Conservation (phyloP, 805 yeast species). For the Candida xyloterini region DNA sequence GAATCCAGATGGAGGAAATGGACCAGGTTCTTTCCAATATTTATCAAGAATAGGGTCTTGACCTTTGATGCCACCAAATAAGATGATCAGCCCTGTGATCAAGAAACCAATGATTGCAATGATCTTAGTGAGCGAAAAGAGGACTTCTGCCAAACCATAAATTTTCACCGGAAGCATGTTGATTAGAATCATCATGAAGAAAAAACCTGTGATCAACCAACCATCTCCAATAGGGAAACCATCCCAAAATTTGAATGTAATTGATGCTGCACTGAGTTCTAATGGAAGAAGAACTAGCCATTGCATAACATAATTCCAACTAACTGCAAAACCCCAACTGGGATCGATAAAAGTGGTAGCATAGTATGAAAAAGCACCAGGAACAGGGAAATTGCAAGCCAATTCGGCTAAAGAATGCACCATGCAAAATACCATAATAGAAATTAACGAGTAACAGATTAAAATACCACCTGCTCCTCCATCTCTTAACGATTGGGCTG, state of each 20-base stretch:
- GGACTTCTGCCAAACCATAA: constrained; percentile 54
- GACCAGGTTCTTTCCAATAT: constrained; percentile 46
- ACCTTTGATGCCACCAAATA: constrained; percentile 46
- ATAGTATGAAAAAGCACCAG: constrained; percentile 65
- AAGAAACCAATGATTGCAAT: constrained; percentile 50
- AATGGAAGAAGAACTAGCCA: constrained; percentile 51
- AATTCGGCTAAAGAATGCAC: constrained; percentile 63
- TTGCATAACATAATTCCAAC: constrained; percentile 54
- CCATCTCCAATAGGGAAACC: constrained; percentile 41
- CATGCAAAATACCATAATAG: constrained; percentile 54
- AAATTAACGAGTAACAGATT: constrained; percentile 52
- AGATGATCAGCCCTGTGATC: constrained; percentile 48
- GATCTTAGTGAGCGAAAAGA: constrained; percentile 48
- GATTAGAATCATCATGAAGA: constrained; percentile 44
- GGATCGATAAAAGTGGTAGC: constrained; percentile 57
- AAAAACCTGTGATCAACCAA: constrained; percentile 50
- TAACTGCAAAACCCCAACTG: constrained; percentile 62
- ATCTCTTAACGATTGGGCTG: constrained; percentile 53
- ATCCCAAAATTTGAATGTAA: constrained; percentile 51
- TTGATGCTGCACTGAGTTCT: constrained; percentile 52
- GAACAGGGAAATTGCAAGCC: constrained; percentile 57
- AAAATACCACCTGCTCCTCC: constrained; percentile 68
- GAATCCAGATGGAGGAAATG: constrained; percentile 41
- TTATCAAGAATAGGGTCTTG: constrained; percentile 43
- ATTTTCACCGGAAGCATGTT: constrained; percentile 54